These are phyloP conservation scores for Cadophora malorum DNA, from an alignment of 2,329 filamentous ascomycete species.

Conservation along the genomic window DNA sequence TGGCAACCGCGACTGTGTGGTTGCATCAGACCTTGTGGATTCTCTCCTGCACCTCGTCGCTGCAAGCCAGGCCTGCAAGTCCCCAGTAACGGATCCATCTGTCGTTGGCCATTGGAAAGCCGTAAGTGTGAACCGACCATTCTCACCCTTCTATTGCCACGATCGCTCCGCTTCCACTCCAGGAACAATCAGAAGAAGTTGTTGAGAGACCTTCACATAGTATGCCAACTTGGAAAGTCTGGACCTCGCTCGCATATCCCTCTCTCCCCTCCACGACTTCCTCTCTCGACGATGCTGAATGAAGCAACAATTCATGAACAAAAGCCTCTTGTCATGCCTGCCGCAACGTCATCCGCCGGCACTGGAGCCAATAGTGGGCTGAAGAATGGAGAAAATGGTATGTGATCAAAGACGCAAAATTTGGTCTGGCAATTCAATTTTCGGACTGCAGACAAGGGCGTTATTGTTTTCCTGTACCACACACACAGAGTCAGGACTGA, in stretches of 20 bases:
- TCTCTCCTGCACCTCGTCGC: constrained; percentile 35
- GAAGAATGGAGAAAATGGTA: constrained; percentile 44
- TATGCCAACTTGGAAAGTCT: constrained; percentile 35
- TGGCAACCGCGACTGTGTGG: constrained; percentile 34
- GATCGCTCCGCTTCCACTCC: constrained; percentile 30
- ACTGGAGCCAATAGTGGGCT: constrained; percentile 38
- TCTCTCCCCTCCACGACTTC: constrained; percentile 28
- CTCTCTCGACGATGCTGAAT: constrained; percentile 38
- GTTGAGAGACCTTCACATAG: constrained; percentile 36
- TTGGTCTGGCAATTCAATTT: constrained; percentile 4
- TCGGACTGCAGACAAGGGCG: constrained; percentile 14
- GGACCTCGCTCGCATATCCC: constrained; percentile 30
- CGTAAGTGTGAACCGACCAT: constrained; percentile 39
- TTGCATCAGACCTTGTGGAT: constrained; percentile 32
- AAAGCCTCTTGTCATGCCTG: constrained; percentile 42
- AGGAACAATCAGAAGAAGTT: constrained; percentile 32
- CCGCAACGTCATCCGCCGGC: constrained; percentile 41
- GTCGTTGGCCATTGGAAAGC: constrained; percentile 38
- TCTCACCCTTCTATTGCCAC: constrained; percentile 35
- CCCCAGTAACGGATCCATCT: constrained; percentile 33
- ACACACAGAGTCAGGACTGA: constrained; percentile 27
- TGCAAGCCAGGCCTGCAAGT: constrained; percentile 32
- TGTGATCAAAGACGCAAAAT: constrained; percentile 23
- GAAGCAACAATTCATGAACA: constrained; percentile 39
- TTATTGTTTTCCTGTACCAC: constrained; percentile 27